Base-by-base conservation (phyloP, 2,329 filamentous ascomycete genomes). In the Paracorniculantispora psalliotae region DNA sequence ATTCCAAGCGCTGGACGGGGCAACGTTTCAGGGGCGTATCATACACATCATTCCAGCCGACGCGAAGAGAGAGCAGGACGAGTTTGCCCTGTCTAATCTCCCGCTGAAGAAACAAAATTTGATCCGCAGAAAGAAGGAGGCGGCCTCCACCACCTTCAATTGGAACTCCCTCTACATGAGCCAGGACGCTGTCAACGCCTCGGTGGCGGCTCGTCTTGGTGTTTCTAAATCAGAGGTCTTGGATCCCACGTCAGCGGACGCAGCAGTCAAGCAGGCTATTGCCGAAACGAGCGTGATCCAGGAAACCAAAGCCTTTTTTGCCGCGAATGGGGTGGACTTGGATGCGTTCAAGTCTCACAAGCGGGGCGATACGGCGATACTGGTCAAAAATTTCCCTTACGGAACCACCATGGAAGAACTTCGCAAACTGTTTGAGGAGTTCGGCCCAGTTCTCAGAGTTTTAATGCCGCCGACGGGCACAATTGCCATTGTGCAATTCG, bases 91-190 rank as follows among this genome's bases (percentile, higher is more conserved):
- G 57, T 92, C 93, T 0, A 96, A 97, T 72, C 75, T 99, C 66
- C 93, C 94, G 17, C 78, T 97, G 64, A 97, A 97, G 76, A 94
- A 96, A 73, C 94, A 97, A 73, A 91, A 91, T 66, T 84, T 96
- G 67, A 89, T 97, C 65, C 91, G 89, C 71, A 90, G 89, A 68
- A 96, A 90, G 75, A 82, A 87, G 52, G 88, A 93, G 67, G 90
- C 92, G 23, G 82, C 89, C 9, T 88, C 87, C 30, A 85, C 83
- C 51, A 86, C 84, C 1, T 97, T 97, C 76, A 96, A 93, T 71
- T 99, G 94, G 94, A 99, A 99, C 77, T 93, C 92, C n/a, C 79
- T 99, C n/a, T 99, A 94, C 74, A 96, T 99, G 90, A 97, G 89
- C 74, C 89, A 91, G 76, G 92, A 99, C 77, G 91, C 94, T 53